phyloP scores from a whole-genome alignment of 768 basidiomycete genomes.

The Tulasnella sp. region DNA sequence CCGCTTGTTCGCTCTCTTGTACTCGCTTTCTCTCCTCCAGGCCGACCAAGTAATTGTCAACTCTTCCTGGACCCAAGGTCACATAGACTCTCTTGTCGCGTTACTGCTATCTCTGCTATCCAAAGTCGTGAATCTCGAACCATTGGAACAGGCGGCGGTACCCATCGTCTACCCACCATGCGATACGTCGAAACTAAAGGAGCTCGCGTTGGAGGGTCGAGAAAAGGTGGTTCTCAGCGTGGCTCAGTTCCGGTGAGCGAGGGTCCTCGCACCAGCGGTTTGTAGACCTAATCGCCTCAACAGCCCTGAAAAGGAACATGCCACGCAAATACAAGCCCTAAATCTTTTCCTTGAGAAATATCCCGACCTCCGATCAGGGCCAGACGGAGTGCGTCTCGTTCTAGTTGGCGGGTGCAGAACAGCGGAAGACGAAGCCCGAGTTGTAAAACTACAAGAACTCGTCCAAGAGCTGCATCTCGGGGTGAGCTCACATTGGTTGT shows the following conservation, averaged over 20 bases:
- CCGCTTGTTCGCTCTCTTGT: constrained; percentile 75
- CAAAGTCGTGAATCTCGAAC: constrained; percentile 11
- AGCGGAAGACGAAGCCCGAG: constrained; percentile 59
- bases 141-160: constrained; percentile 11
- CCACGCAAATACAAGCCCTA: constrained; percentile 67
- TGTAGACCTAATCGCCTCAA: background rate
- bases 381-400: constrained; percentile 49
- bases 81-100: constrained; percentile 64
- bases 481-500: constrained; percentile 35
- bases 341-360: constrained; percentile 46
- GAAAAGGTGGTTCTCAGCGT: constrained; percentile 70
- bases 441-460: constrained; percentile 50
- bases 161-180: constrained; percentile 85
- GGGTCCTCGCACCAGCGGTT: background rate
- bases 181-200: constrained; percentile 64
- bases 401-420: constrained; percentile 85
- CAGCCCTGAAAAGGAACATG: constrained; percentile 93
- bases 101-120: constrained; percentile 2
- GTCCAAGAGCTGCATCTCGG: constrained; percentile 56
- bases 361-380: constrained; percentile 45
- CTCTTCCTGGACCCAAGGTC: constrained; percentile 87
- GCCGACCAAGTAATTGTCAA: constrained; percentile 75
- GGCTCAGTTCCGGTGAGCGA: constrained; percentile 79
- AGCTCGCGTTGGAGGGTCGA: constrained; percentile 46
- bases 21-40: constrained; percentile 61